Evolutionary conservation across 2,329 filamentous ascomycete species (phyloP), one percentile per base, ranked within the genome.

Genomic region (Cladosporium velox): DNA sequence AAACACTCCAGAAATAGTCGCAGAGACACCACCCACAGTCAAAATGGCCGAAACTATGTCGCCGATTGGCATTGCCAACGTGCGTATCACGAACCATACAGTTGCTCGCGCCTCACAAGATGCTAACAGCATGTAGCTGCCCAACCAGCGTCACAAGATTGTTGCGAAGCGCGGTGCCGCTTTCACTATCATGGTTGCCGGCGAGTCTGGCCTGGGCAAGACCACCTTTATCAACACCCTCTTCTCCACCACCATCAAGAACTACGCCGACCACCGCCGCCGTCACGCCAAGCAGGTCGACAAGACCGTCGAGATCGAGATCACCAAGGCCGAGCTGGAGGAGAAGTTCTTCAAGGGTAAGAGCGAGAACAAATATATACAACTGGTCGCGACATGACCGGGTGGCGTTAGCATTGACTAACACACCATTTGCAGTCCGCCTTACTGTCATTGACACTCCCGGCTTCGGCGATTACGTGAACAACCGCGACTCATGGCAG

Each of bases 321-420:
- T 99, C 79, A 99, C 95, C 81, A 99, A 99, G 88, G 95, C 95
- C 67, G 95, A 99, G 85, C 85, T 99, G 70, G 95, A 99, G 84
- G 95, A 99, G 90, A 99, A 99, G 86, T 99, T 99, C 87, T 99
- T 99, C 90, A 99, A 99, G 88, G 94, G 94, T 97, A 75, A 70
- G 70, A 44, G 26, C 10, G 10, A 26, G 57, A 51, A 49, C 26
- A 41, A 12, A 55, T 21, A 59, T 47, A 6, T 4, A 1, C 24
- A 32, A 15, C 24, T 30, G 24, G 35, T 32, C n/a, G 52, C 28
- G 24, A 21, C 14, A 47, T 24, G 51, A 18, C 21, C 38, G 55
- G 49, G 11, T n/a, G 35, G 12, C 10, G 35, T 35, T 47, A 44
- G 52, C 26, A 38, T 49, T 15, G 60, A 74, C 62, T 64, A 35